Conservation (phyloP, 2,329 filamentous ascomycete species). For the Paracamarosporium sp. region DNA sequence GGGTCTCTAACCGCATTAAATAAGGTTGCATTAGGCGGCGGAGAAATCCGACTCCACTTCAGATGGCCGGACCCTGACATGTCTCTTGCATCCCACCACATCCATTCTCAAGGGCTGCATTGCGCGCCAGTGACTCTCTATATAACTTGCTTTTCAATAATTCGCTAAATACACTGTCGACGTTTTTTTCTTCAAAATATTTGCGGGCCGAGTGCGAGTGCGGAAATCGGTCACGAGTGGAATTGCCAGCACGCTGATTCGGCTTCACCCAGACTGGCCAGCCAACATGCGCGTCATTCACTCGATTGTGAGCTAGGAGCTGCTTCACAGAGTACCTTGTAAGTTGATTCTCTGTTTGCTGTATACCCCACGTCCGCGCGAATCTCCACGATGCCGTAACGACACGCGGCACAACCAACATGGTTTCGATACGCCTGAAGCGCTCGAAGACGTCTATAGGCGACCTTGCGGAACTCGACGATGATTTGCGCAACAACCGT, state of each 20-base stretch:
- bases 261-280: slow-evolving; percentile 23
- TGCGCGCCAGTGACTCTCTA: background rate
- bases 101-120: background rate
- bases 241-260: slow-evolving; percentile 18
- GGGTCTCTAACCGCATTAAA: slow-evolving; percentile 18
- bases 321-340: slow-evolving; percentile 17
- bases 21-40: slow-evolving; percentile 33
- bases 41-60: slow-evolving; percentile 12
- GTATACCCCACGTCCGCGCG: slow-evolving; percentile 10
- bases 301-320: slow-evolving; percentile 22
- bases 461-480: slow-evolving; percentile 24
- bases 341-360: slow-evolving; percentile 23
- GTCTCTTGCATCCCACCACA: slow-evolving; percentile 14
- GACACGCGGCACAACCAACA: background rate
- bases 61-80: slow-evolving; percentile 28
- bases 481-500: background rate
- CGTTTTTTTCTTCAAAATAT: background rate
- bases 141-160: background rate
- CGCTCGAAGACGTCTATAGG: slow-evolving; percentile 24
- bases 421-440: slow-evolving; percentile 28
- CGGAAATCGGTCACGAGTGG: background rate
- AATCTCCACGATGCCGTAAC: background rate
- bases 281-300: slow-evolving; percentile 35
- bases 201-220: slow-evolving; percentile 17
- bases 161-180: background rate